phyloP scores from a whole-genome alignment of 2,329 filamentous ascomycete genomes.

The Fusarium sambucinum region DNA sequence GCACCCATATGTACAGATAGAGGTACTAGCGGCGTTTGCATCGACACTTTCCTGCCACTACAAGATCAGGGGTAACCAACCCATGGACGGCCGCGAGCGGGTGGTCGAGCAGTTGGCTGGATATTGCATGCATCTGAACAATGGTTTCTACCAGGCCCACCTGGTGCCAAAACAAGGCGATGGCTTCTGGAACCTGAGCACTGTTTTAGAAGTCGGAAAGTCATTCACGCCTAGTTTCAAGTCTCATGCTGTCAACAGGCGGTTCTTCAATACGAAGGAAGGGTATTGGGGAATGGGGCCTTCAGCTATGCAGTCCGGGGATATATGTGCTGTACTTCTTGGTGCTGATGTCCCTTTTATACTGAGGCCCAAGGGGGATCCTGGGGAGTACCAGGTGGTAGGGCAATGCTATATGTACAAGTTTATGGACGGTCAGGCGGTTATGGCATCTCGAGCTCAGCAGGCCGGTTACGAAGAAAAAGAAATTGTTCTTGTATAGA shows the following conservation, averaged over 20 bases:
- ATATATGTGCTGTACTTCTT: conserved; percentile 6
- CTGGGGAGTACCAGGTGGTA: conserved; percentile 13
- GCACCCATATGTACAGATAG: background rate
- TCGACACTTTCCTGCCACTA: conserved; percentile 8
- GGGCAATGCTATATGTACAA: conserved; percentile 21
- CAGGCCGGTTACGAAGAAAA: background rate
- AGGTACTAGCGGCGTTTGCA: conserved; percentile 4
- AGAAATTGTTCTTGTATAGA: background rate
- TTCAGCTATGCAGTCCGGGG: background rate
- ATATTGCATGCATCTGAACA: conserved; percentile 5
- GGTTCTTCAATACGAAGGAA: conserved; percentile 7
- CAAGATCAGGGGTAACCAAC: background rate
- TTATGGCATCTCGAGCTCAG: background rate
- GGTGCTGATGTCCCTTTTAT: conserved; percentile 18
- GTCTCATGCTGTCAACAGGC: conserved; percentile 2
- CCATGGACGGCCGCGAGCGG: background rate
- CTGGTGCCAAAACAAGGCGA: background rate
- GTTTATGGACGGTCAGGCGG: conserved; percentile 8
- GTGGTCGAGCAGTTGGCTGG: conserved; percentile 17
- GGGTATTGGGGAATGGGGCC: conserved; percentile 12
- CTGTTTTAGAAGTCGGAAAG: background rate
- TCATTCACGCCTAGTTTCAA: conserved; percentile 9
- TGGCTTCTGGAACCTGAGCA: conserved; percentile 9
- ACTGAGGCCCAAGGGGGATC: background rate
- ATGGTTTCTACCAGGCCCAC: background rate